phyloP scores from a whole-genome alignment of 108 stramenopile genomes.

The Cylindrotheca closterium region DNA sequence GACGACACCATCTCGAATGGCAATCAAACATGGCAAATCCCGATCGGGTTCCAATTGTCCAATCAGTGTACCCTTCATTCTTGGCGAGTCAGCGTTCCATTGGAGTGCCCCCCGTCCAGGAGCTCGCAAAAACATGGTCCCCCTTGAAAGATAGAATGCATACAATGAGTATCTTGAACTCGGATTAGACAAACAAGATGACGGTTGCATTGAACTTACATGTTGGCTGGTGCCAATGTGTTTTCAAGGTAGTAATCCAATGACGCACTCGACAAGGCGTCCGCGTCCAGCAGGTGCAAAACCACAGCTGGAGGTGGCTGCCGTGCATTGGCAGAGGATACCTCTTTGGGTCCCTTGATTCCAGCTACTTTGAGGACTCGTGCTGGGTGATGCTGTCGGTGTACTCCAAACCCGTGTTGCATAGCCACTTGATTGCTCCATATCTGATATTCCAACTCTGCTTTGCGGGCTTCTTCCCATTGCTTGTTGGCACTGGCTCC shows the following conservation, averaged over 20 bases:
- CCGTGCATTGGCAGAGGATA: conserved; percentile 10
- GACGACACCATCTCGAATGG: conserved; percentile 61
- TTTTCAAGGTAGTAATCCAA: conserved; percentile 74
- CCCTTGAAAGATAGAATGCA: conserved; percentile 20
- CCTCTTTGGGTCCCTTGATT: conserved; percentile 19
- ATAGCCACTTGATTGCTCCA: conserved; percentile 43
- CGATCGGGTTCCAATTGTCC: conserved; percentile 26
- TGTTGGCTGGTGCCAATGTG: conserved; percentile 31
- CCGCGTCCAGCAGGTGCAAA: conserved; percentile 70
- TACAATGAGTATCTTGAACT: too few species aligned
- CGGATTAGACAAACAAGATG: too few species aligned
- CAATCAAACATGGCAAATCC: conserved; percentile 70
- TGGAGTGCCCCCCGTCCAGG: conserved; percentile 48
- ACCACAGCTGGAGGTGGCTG: conserved; percentile 48
- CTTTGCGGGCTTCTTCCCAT: conserved; percentile 54
- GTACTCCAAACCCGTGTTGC: conserved; percentile 77
- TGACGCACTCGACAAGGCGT: conserved; percentile 54
- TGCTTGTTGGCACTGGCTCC: conserved; percentile 13
- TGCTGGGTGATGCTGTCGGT: conserved; percentile 75
- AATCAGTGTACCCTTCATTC: conserved; percentile 13
- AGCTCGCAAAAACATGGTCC: conserved; percentile 73
- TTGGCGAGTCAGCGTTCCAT: conserved; percentile 38
- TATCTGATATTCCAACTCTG: conserved; percentile 59
- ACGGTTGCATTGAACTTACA: too few species aligned
- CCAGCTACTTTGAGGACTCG: conserved; percentile 65